Base-by-base conservation (phyloP, 2,329 filamentous ascomycete species). In the Aspergillus calidoustus region DNA sequence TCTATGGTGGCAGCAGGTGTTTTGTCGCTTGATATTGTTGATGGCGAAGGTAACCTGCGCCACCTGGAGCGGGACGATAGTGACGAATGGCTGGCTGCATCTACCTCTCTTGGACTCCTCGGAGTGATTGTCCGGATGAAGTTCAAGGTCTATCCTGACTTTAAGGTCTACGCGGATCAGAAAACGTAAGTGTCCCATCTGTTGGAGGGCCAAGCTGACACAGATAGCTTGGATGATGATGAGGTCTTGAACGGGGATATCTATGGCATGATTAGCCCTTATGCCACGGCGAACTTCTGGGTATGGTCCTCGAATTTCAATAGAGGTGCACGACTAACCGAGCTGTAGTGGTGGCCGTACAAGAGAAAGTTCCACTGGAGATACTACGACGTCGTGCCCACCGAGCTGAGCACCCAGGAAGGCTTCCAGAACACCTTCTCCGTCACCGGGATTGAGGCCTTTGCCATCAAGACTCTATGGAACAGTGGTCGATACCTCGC, bases 341-440 rank as follows among this genome's bases (percentile, higher is more conserved):
- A 28, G 25, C 7, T 28, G 3, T 23, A 63, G 61, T 63, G 61
- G 61, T 63, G 61, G 61, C 61, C 61, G 8, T 63, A 63, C 23
- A 63, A 63, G 54, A 49, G 54, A 30, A 63, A 63, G 58, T 63
- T 63, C 50, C 61, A 63, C 54, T 63, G 57, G 61, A 49, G 61
- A 17, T 63, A 63, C 54, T 63, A 63, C 61, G 61, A 63, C 44
- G 61, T 63, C 5, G 48, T 63, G 5, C 57, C 54, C 41, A 54
- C 54, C 23, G 48, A 54, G 19, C 54, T 25, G 31, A 60, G 44
- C 38, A 44, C 53, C n/a, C 61, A 63, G 31, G 28, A 63, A 43
- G 61, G 54, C 22, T 63, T 63, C 58, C 61, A 63, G 25, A 63
- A 63, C 54, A 63, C 61, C 25, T 63, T 63, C 44, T 63, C 61